Evolutionary conservation across 2,329 filamentous ascomycete genomes (phyloP).

Genomic region (Macroventuria anomochaeta): DNA sequence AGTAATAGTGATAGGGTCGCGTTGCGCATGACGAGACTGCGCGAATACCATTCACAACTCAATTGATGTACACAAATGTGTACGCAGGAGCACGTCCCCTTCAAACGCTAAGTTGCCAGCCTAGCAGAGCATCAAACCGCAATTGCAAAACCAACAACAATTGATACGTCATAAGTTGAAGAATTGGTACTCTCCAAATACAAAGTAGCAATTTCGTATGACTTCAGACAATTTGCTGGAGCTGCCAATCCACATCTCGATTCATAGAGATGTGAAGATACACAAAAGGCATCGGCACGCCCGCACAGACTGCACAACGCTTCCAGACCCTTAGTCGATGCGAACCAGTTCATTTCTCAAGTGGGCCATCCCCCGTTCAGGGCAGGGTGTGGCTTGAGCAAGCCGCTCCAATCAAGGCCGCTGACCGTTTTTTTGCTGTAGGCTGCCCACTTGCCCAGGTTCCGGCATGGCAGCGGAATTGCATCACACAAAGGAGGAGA

Average conservation of each 20-base stretch:
- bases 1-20: conserved; percentile 4
- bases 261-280: conserved; percentile 12
- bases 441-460: conserved; percentile 17
- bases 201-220: not conserved
- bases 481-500: conserved; percentile 11
- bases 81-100: not conserved
- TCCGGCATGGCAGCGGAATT: conserved; percentile 15
- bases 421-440: conserved; percentile 12
- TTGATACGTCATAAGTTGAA: not conserved
- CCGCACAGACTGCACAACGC: conserved; percentile 19
- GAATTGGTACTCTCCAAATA: not conserved
- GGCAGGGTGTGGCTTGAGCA: conserved; percentile 21
- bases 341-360: conserved; percentile 21
- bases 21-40: not conserved
- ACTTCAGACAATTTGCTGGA: conserved; percentile 3
- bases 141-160: not conserved
- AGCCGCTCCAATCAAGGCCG: conserved; percentile 14
- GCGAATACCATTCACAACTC: not conserved
- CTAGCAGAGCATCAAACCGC: not conserved
- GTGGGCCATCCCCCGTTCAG: conserved; percentile 14
- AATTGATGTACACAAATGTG: not conserved
- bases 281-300: conserved; percentile 18
- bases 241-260: not conserved
- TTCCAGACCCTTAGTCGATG: conserved; percentile 16
- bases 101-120: not conserved